Evolutionary conservation across 495 filamentous ascomycete genomes (phyloP).

Genomic region (Tetracladium marchalianum): DNA sequence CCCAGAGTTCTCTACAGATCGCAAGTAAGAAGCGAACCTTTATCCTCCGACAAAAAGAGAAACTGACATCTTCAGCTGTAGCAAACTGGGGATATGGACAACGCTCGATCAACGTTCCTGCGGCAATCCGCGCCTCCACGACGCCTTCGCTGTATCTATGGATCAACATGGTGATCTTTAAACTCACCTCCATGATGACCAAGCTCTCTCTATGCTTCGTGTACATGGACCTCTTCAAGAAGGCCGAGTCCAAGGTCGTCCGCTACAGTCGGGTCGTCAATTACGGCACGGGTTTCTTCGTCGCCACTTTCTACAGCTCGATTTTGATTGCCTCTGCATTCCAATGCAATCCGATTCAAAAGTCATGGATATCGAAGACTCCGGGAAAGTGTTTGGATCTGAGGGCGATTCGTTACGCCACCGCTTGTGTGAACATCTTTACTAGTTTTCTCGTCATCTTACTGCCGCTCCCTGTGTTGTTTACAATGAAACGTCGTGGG

Average conservation of each 20-base stretch:
- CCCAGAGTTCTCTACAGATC: no score
- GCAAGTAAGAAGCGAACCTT: neutral
- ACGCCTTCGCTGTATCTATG: no score
- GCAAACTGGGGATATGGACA: neutral
- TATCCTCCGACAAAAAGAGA: neutral
- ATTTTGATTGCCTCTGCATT: no score
- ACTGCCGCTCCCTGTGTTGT: conserved; percentile 5
- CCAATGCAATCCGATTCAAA: conserved; percentile 1
- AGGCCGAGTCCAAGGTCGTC: neutral
- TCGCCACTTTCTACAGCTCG: neutral
- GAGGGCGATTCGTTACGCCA: conserved; percentile 2
- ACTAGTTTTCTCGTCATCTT: conserved; percentile 9
- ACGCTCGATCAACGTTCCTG: neutral
- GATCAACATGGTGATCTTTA: no score
- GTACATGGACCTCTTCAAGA: conserved; percentile 8
- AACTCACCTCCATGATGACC: conserved; percentile 1
- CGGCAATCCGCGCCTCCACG: neutral
- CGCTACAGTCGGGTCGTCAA: conserved; percentile 2
- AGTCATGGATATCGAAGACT: neutral
- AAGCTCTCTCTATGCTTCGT: conserved; percentile 12
- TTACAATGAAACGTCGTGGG: neutral
- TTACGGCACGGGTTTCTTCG: conserved; percentile 6
- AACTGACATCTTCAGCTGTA: neutral
- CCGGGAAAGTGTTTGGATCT: conserved; percentile 4
- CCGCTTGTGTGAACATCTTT: conserved; percentile 7